Evolutionary conservation across 768 basidiomycete species (phyloP).

Genomic region (Ephemerocybe angulata): DNA sequence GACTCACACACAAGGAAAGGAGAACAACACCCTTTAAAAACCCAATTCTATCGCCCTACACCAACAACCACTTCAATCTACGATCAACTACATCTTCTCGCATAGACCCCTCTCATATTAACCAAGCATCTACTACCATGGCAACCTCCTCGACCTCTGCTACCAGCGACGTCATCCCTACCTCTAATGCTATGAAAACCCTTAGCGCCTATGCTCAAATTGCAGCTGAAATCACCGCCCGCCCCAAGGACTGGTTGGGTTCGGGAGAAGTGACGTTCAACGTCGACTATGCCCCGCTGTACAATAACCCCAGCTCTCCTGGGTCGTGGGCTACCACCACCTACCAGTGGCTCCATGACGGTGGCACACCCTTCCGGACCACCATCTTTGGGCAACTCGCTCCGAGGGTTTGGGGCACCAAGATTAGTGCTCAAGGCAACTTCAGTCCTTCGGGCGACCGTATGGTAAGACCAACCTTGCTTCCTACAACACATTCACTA

Average conservation of each 20-base stretch:
- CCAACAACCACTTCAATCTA: no score
- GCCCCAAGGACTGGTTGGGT: not conserved
- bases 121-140: no score
- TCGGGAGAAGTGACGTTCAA: not conserved
- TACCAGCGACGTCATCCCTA: no score
- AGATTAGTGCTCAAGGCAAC: not conserved
- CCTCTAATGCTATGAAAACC: no score
- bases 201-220: not conserved
- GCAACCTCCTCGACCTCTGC: no score
- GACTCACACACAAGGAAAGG: no score
- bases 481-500: not conserved
- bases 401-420: not conserved
- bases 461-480: not conserved
- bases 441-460: not conserved
- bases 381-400: not conserved
- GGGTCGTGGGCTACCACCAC: not conserved
- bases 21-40: no score
- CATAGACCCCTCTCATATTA: no score
- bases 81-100: no score
- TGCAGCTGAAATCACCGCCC: not conserved
- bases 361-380: not conserved
- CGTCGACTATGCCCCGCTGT: not conserved
- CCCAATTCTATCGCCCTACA: no score
- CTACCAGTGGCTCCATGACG: not conserved
- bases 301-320: no score